Evolutionary conservation across 75 land plant genomes (phyloP).

Genomic region (Adiantum capillusveneris): DNA sequence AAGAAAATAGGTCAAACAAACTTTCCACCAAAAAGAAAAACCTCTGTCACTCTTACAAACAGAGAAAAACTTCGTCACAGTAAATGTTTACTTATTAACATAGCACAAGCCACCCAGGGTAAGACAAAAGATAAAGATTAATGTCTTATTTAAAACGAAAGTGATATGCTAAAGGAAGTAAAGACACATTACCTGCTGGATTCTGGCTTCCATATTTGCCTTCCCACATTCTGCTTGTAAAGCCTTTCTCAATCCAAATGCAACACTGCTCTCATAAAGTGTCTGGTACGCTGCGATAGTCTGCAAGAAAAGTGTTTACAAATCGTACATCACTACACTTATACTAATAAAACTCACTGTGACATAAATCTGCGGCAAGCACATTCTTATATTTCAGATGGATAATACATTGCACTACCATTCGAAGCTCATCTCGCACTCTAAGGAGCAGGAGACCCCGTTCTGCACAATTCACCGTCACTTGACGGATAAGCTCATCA

Average conservation of each 20-base stretch:
- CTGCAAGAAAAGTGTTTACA: conserved; percentile 1
- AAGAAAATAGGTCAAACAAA: too few species aligned
- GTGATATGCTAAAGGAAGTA: too few species aligned
- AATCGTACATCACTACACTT: neutral
- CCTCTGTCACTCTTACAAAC: too few species aligned
- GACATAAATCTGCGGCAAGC: too few species aligned
- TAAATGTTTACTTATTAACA: too few species aligned
- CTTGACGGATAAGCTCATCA: conserved; percentile 31
- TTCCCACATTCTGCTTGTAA: conserved; percentile 36
- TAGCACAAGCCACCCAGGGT: too few species aligned
- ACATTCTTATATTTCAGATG: too few species aligned
- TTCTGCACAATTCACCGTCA: conserved; percentile 37
- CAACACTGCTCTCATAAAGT: conserved; percentile 37
- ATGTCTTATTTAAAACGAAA: too few species aligned
- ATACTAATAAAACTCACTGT: too few species aligned
- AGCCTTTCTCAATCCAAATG: conserved; percentile 34
- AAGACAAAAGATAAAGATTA: too few species aligned
- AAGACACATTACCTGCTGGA: conserved; percentile 21
- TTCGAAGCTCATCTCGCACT: conserved; percentile 35
- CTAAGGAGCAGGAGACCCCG: conserved; percentile 30
- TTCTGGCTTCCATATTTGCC: conserved; percentile 26
- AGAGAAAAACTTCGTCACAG: too few species aligned
- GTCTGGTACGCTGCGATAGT: conserved; percentile 41
- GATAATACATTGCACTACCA: conserved; percentile 13
- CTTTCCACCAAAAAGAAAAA: too few species aligned